A percentile compares a stretch with the other conserved stretches of the same genome.
These are phyloP conservation scores for Smittium culicis DNA, from an alignment of 371 early-diverging fungal genomes.

Conservation along the genomic window DNA sequence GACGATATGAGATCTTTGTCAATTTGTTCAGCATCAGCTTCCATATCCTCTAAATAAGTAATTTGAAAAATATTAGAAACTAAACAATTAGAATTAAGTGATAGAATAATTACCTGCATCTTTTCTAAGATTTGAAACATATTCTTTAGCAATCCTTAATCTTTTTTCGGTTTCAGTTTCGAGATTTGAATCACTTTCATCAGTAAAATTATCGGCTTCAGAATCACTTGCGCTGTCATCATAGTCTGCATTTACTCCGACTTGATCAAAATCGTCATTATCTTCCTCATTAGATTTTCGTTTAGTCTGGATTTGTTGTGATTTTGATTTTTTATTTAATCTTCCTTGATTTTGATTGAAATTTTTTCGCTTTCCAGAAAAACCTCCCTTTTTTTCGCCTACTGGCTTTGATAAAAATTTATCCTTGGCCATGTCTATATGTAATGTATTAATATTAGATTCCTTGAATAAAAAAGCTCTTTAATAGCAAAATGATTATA, in stretches of 20 bases:
- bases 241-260: conserved; percentile 15
- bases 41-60: conserved; percentile 23
- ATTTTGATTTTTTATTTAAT: not conserved
- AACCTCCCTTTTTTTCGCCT: not conserved
- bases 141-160: conserved; percentile 78
- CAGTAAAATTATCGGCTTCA: not conserved
- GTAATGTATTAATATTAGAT: no score
- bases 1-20: conserved; percentile 86
- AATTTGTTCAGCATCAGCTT: conserved; percentile 80
- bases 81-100: not conserved
- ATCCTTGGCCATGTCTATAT: not conserved
- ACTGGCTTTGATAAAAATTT: not conserved
- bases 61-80: no score
- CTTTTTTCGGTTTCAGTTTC: conserved; percentile 88
- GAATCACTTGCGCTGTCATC: conserved; percentile 19
- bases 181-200: conserved; percentile 33
- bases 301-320: no score
- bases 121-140: conserved; percentile 60
- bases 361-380: not conserved
- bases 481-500: no score
- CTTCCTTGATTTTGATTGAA: not conserved
- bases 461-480: no score
- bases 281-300: conserved; percentile 1
- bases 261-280: conserved; percentile 9
- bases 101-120: conserved; percentile 29